Base-by-base conservation (phyloP, 768 basidiomycete genomes). In the Lactifluus piperatus region DNA sequence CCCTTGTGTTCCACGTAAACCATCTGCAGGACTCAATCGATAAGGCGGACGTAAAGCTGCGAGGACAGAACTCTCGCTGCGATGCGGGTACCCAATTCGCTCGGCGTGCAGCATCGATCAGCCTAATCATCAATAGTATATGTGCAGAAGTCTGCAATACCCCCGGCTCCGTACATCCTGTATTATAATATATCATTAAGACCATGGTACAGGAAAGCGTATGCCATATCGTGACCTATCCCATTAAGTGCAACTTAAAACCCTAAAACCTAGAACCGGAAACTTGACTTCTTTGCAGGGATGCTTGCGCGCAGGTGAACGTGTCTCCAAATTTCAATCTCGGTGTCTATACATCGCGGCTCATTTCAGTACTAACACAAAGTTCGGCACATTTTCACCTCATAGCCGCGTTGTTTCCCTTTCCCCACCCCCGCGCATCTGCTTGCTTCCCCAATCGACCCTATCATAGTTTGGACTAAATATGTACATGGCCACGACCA, bases 181-280 rank as follows among this genome's bases (percentile, higher is more conserved):
- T 9, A 32, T 56, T 20, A 43, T 30, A 27, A 48, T 39, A 43
- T 32, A 24, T 30, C 29, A 50, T 39, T 43, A 49, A 43, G 56
- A 3, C 48, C 37, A 22, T 50, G 29, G 10, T 50, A 5, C 39
- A 47, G 36, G 57, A 58, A 48, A 54, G 39, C 6, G 51, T 46
- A 11, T 53, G n/a, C 57, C 46, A 29, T 47, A 27, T 47, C 30
- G 51, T 5, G 37, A 24, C 8, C 29, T 36, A n/a, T 24, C 30
- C 26, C 9, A 24, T 32, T 4, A 7, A 34, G 45, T 24, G 32
- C 20, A 59, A 54, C 58, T 29, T 59, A 59, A 59, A 59, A 59
- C 34, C 41, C 27, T 59, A 48, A 59, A 59, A 59, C 58, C 41
- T 54, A 54, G 58, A 59, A 48, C 16, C 26, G 32, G 51, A n/a